These are phyloP conservation scores for Cercospora zeae-maydis DNA, from an alignment of 2,329 filamentous ascomycete species.

Conservation along the genomic window DNA sequence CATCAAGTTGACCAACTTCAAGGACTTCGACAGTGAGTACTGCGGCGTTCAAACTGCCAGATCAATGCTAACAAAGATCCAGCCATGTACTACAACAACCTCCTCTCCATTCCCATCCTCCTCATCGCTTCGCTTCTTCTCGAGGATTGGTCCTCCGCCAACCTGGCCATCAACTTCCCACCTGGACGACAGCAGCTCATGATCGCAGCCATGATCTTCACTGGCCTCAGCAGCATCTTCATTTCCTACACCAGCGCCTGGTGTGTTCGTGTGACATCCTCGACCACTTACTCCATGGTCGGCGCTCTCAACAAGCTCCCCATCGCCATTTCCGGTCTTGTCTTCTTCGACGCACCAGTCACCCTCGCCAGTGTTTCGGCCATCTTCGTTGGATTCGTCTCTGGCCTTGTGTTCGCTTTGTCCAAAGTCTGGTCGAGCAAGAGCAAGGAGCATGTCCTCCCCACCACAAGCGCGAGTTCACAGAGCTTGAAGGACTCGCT, in stretches of 20 bases:
- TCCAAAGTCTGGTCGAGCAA: constrained; percentile 79
- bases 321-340: constrained; percentile 82
- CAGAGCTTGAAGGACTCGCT: constrained; percentile 84
- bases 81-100: constrained; percentile 99
- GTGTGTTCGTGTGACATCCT: constrained; percentile 96
- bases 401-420: constrained; percentile 84
- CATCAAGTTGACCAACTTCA: constrained; percentile 99
- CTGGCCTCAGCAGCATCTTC: constrained; percentile 87
- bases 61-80: background rate
- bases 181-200: constrained; percentile 69
- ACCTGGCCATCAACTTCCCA: constrained; percentile 86
- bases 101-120: constrained; percentile 91
- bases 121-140: constrained; percentile 73
- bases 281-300: constrained; percentile 98
- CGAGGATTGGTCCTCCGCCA: constrained; percentile 88
- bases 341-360: constrained; percentile 94
- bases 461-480: constrained; percentile 69
- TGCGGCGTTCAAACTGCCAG: background rate
- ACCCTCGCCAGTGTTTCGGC: constrained; percentile 89
- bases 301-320: constrained; percentile 97
- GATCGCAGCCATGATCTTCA: constrained; percentile 86
- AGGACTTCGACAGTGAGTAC: constrained; percentile 94
- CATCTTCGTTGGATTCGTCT: constrained; percentile 86
- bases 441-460: constrained; percentile 59
- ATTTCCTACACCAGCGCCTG: constrained; percentile 99